Conservation (phyloP, 1,139 yeast species). For the Hansenula anomala region DNA sequence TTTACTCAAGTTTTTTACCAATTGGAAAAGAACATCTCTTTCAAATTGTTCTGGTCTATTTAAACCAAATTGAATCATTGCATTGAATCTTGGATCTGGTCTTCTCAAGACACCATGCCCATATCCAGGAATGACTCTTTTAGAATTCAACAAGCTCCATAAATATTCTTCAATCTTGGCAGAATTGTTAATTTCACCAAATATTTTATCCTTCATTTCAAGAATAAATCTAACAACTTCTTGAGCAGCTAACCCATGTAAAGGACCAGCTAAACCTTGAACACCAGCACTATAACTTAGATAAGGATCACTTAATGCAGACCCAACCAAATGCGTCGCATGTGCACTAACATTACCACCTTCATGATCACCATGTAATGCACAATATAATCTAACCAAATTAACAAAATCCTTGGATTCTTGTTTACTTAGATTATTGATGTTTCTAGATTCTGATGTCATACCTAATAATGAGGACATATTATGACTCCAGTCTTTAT, state of each 20-base stretch:
- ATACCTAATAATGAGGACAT: constrained; percentile 23
- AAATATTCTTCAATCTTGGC: constrained; percentile 30
- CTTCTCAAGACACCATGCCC: constrained; percentile 41
- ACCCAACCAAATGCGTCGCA: constrained; percentile 38
- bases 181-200: constrained; percentile 20
- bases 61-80: constrained; percentile 31
- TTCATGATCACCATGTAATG: constrained; percentile 41
- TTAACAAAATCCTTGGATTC: constrained; percentile 34
- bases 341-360: constrained; percentile 44
- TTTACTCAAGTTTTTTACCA: constrained; percentile 31
- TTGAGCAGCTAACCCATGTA: constrained; percentile 41
- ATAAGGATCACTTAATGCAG: constrained; percentile 36
- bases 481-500: constrained; percentile 26
- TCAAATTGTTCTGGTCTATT: constrained; percentile 26
- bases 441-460: constrained; percentile 21
- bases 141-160: constrained; percentile 35
- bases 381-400: constrained; percentile 36
- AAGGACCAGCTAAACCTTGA: constrained; percentile 40
- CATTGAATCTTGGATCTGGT: constrained; percentile 38
- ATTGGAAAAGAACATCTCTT: constrained; percentile 26
- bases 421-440: constrained; percentile 17
- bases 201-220: constrained; percentile 29
- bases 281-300: constrained; percentile 37
- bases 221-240: constrained; percentile 38
- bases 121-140: constrained; percentile 41